A percentile compares a stretch with the other conserved stretches of the same genome.
phyloP scores from a whole-genome alignment of 768 basidiomycete genomes.

The Trametes elegans region DNA sequence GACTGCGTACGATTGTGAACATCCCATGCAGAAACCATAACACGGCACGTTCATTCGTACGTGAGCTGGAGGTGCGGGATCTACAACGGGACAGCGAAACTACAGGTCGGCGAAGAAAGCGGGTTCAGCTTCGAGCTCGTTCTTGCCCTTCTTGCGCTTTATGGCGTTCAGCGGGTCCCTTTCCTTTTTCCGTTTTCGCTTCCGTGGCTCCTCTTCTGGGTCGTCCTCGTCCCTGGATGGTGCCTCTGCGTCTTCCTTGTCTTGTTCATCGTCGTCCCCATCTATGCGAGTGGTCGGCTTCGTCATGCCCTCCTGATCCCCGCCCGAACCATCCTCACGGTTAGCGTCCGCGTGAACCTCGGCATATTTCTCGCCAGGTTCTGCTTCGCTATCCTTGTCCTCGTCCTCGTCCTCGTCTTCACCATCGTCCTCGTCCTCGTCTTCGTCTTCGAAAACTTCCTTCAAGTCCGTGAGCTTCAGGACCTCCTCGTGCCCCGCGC shows the following conservation, averaged over 20 bases:
- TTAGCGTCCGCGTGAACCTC: conserved; percentile 25
- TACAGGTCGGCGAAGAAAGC: conserved; percentile 70
- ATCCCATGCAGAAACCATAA: too few relatives aligned
- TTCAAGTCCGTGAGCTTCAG: conserved; percentile 83
- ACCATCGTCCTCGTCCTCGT: conserved; percentile 35
- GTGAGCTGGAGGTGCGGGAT: too few relatives aligned
- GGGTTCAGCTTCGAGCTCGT: conserved; percentile 53
- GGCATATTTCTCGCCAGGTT: background rate
- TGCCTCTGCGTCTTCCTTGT: conserved; percentile 19
- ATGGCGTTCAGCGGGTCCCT: conserved; percentile 44
- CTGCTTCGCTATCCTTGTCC: background rate
- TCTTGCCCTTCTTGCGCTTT: conserved; percentile 58
- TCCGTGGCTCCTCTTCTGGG: conserved; percentile 36
- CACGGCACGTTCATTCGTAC: too few relatives aligned
- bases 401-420: background rate
- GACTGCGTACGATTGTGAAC: too few relatives aligned
- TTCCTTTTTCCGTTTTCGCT: conserved; percentile 57
- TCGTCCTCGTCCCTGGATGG: conserved; percentile 21
- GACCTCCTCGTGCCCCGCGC: conserved; percentile 86
- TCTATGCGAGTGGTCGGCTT: conserved; percentile 29
- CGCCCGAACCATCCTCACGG: conserved; percentile 33
- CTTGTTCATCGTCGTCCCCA: conserved; percentile 22
- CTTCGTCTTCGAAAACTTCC: conserved; percentile 65
- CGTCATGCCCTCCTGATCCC: conserved; percentile 36
- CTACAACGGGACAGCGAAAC: background rate